These are phyloP conservation scores for Candida tibetensis DNA, from an alignment of 805 yeast genomes.

Conservation along the genomic window DNA sequence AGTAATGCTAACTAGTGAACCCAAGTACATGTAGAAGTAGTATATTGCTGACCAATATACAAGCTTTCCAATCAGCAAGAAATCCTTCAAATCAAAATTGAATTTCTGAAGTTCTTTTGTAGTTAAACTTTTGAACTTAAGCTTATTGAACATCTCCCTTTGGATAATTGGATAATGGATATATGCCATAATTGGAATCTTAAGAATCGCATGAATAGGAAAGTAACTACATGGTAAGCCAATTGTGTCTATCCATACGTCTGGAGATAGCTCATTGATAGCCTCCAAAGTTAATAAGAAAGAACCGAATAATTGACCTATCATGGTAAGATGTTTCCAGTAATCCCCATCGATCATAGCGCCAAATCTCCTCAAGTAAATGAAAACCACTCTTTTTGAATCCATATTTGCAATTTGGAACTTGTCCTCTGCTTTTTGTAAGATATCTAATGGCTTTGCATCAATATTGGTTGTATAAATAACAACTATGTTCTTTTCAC, in stretches of 20 bases:
- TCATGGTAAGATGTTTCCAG: slow-evolving; percentile 77
- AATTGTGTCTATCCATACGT: slow-evolving; percentile 91
- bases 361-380: slow-evolving; percentile 53
- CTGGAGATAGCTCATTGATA: slow-evolving; percentile 66
- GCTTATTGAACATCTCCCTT: slow-evolving; percentile 74
- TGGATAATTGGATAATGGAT: slow-evolving; percentile 96
- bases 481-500: slow-evolving; percentile 52
- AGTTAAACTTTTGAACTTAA: slow-evolving; percentile 31
- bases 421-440: slow-evolving; percentile 50
- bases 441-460: slow-evolving; percentile 45
- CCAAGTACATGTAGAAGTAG: slow-evolving; percentile 61
- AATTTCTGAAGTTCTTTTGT: slow-evolving; percentile 15
- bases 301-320: slow-evolving; percentile 88
- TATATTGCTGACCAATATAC: slow-evolving; percentile 72
- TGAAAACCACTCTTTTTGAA: slow-evolving; percentile 53
- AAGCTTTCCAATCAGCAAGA: slow-evolving; percentile 40
- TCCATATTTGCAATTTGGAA: slow-evolving; percentile 53
- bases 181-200: slow-evolving; percentile 78
- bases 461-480: slow-evolving; percentile 71
- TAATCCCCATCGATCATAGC: slow-evolving; percentile 62
- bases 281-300: slow-evolving; percentile 68
- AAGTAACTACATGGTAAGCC: slow-evolving; percentile 90
- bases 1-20: slow-evolving; percentile 62
- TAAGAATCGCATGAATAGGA: slow-evolving; percentile 51
- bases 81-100: slow-evolving; percentile 19